A percentile compares a stretch with the other conserved stretches of the same genome.
Conservation (phyloP, 1,284 basidiomycete species). For the Malassezia caprae region DNA sequence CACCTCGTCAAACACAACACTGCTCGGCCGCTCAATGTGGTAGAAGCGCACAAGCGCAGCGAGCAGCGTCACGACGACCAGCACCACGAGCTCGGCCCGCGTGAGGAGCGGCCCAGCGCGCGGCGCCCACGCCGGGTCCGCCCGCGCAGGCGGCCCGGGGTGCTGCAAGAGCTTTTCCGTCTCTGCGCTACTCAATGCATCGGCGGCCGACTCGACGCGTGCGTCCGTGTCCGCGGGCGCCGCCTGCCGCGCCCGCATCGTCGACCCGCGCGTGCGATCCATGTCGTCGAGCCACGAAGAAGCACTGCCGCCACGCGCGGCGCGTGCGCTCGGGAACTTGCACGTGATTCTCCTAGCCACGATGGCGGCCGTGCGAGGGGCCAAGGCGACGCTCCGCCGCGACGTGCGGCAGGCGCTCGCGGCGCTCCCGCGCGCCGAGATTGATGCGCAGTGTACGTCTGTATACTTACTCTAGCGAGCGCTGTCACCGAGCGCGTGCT, state of each 20-base stretch:
- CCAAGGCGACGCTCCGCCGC: neutral
- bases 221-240: neutral
- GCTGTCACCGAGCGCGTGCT: neutral
- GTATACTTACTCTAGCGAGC: neutral
- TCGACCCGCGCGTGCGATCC: conserved; percentile 4
- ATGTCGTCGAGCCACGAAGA: neutral
- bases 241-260: conserved; percentile 15
- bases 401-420: neutral
- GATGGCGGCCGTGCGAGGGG: conserved; percentile 3
- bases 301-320: neutral
- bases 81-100: conserved; percentile 11
- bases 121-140: neutral
- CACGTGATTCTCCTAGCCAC: neutral
- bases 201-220: neutral
- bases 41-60: conserved; percentile 32
- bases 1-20: conserved; percentile 47
- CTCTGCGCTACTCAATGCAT: conserved; percentile 7
- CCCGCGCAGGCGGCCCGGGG: neutral
- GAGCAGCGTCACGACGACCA: conserved; percentile 18
- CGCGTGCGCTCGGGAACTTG: neutral
- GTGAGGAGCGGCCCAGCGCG: neutral
- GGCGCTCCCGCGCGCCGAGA: neutral
- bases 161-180: conserved; percentile 5
- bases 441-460: neutral
- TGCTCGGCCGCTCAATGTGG: conserved; percentile 37